phyloP scores from a whole-genome alignment of 2,329 filamentous ascomycete species.

The Diaporthe sp. region DNA sequence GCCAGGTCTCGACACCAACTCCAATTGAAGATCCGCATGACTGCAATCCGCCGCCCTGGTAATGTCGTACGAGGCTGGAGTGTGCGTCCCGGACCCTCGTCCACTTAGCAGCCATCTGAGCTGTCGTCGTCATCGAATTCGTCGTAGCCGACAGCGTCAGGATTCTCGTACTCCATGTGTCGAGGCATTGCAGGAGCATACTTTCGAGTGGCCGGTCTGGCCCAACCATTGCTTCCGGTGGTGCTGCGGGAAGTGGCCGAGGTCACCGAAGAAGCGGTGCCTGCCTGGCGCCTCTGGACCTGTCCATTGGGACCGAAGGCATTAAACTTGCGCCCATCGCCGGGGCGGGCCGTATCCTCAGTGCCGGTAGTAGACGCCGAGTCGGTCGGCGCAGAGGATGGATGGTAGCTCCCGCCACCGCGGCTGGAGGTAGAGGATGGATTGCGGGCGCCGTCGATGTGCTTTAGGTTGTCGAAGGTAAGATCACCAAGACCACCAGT shows the following conservation, averaged over 20 bases:
- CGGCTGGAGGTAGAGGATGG: not conserved
- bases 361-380: not conserved
- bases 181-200: not conserved
- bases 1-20: not conserved
- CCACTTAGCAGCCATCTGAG: constrained; percentile 20
- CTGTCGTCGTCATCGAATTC: constrained; percentile 32
- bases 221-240: constrained; percentile 40
- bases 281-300: constrained; percentile 31
- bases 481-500: not conserved
- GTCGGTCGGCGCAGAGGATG: constrained; percentile 30
- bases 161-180: constrained; percentile 31
- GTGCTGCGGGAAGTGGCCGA: constrained; percentile 1
- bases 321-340: constrained; percentile 36
- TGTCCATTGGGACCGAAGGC: constrained; percentile 44
- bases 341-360: not conserved
- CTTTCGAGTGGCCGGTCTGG: constrained; percentile 39
- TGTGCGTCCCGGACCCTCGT: not conserved
- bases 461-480: constrained; percentile 10
- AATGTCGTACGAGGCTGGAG: not conserved
- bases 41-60: not conserved
- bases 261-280: constrained; percentile 27
- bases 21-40: too few species aligned
- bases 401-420: constrained; percentile 17
- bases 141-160: constrained; percentile 1
- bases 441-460: not conserved